Evolutionary conservation across 2,329 filamentous ascomycete species (phyloP).

Genomic region (Fusarium abutilonis): DNA sequence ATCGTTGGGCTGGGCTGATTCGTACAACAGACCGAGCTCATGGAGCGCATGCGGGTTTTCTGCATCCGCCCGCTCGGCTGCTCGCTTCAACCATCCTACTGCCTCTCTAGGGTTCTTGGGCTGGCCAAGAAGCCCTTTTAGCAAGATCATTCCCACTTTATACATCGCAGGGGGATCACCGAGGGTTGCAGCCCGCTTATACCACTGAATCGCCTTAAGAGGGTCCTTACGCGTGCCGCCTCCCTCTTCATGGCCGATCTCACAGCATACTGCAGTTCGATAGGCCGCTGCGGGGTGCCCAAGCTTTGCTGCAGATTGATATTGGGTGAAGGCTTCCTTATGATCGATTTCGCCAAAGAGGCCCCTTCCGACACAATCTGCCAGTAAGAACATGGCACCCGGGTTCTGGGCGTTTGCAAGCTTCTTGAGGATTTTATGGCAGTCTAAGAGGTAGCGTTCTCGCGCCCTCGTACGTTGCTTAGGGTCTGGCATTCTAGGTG

Average conservation of each 20-base stretch:
- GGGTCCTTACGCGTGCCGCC: constrained; percentile 92
- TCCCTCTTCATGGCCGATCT: constrained; percentile 93
- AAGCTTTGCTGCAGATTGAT: constrained; percentile 91
- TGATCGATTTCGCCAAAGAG: constrained; percentile 82
- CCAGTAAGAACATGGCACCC: constrained; percentile 93
- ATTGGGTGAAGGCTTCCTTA: constrained; percentile 92
- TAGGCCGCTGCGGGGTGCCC: constrained; percentile 90
- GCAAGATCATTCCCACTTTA: constrained; percentile 94
- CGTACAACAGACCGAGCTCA: constrained; percentile 77
- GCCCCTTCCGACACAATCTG: constrained; percentile 88
- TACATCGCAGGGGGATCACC: constrained; percentile 97
- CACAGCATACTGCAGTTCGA: constrained; percentile 94
- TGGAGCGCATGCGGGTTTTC: constrained; percentile 97
- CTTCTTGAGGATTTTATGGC: constrained; percentile 92
- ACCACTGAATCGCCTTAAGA: constrained; percentile 97
- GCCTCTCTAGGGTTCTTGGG: constrained; percentile 84
- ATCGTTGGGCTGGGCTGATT: constrained; percentile 72
- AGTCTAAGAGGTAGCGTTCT: constrained; percentile 85
- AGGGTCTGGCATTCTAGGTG: constrained; percentile 71
- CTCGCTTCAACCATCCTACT: constrained; percentile 90
- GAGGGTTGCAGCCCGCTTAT: constrained; percentile 88
- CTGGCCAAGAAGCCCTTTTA: constrained; percentile 94
- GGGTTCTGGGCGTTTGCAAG: constrained; percentile 76
- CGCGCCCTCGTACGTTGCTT: constrained; percentile 77
- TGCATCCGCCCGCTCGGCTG: constrained; percentile 84